Conservation (phyloP, 495 filamentous ascomycete species). For the Talaromyces nanjingensis region DNA sequence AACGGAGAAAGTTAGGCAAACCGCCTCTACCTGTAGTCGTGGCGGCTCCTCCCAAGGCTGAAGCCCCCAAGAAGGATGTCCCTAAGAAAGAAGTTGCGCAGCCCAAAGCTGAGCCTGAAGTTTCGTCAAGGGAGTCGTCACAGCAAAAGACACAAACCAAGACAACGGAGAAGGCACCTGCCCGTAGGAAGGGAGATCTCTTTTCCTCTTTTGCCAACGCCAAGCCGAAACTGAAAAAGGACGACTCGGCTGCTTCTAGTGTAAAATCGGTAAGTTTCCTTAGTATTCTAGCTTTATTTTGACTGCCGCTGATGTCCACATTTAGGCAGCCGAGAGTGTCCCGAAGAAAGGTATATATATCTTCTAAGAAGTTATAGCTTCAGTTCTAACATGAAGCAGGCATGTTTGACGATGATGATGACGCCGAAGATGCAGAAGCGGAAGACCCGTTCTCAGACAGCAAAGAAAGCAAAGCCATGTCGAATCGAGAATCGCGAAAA, state of each 20-base stretch:
- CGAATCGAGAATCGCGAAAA: constrained; percentile 51
- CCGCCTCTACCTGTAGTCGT: constrained; percentile 23
- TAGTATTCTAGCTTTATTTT: neutral
- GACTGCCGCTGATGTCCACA: neutral
- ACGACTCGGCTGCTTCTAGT: constrained; percentile 30
- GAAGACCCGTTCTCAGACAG: constrained; percentile 50
- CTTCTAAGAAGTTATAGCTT: constrained; percentile 1
- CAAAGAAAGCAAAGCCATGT: constrained; percentile 26
- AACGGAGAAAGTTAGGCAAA: constrained; percentile 7
- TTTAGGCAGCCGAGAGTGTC: neutral
- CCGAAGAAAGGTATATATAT: neutral
- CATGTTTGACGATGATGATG: constrained; percentile 14
- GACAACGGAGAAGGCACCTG: neutral
- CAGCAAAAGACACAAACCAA: neutral
- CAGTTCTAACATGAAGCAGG: constrained; percentile 15
- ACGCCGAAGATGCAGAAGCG: constrained; percentile 53
- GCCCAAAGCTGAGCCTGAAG: neutral
- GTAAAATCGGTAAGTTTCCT: constrained; percentile 29
- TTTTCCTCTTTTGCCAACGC: constrained; percentile 83
- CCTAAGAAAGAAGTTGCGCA: neutral
- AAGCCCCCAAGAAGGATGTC: constrained; percentile 18
- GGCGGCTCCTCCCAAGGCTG: constrained; percentile 19
- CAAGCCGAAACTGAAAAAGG: constrained; percentile 55
- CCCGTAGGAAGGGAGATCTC: constrained; percentile 51
- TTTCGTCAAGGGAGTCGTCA: constrained; percentile 2